These are phyloP conservation scores for Chrysanthemum seticuspe DNA, from an alignment of 129 eudicot genomes.

Conservation along the genomic window DNA sequence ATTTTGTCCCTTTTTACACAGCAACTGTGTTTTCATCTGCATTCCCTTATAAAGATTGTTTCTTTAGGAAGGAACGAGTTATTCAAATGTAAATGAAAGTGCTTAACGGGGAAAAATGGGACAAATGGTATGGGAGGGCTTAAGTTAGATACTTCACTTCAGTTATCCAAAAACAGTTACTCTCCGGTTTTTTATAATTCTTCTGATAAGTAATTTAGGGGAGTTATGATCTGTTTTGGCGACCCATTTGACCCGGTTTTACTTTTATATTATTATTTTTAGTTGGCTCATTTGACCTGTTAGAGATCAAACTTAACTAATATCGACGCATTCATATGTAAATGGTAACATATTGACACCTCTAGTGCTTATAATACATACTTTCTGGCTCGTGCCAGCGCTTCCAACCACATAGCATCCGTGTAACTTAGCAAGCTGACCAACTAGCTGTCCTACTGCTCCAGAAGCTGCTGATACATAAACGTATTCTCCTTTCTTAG, in stretches of 20 bases:
- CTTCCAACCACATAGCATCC: slow-evolving; percentile 97
- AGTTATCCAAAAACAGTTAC: too few species aligned
- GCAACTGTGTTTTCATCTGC: not conserved
- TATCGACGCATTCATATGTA: not conserved
- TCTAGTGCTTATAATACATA: slow-evolving; percentile 30
- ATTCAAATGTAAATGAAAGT: not conserved
- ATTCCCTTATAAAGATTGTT: not conserved
- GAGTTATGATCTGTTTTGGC: too few species aligned
- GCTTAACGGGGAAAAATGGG: not conserved
- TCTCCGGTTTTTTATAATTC: too few species aligned
- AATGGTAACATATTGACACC: not conserved
- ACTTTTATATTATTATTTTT: too few species aligned
- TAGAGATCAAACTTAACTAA: too few species aligned
- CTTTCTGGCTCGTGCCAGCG: slow-evolving; percentile 77
- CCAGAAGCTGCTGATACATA: slow-evolving; percentile 97
- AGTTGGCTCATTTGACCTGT: too few species aligned
- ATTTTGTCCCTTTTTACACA: not conserved
- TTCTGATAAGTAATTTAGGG: too few species aligned
- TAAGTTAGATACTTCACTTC: too few species aligned
- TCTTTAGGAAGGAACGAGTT: not conserved
- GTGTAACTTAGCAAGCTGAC: slow-evolving; percentile 85
- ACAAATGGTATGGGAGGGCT: too few species aligned
- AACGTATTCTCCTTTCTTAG: slow-evolving; percentile 63
- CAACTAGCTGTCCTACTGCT: slow-evolving; percentile 92
- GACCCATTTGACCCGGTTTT: too few species aligned